These are phyloP conservation scores for Aspergillus saccharolyticus DNA, from an alignment of 495 filamentous ascomycete species.

Conservation along the genomic window DNA sequence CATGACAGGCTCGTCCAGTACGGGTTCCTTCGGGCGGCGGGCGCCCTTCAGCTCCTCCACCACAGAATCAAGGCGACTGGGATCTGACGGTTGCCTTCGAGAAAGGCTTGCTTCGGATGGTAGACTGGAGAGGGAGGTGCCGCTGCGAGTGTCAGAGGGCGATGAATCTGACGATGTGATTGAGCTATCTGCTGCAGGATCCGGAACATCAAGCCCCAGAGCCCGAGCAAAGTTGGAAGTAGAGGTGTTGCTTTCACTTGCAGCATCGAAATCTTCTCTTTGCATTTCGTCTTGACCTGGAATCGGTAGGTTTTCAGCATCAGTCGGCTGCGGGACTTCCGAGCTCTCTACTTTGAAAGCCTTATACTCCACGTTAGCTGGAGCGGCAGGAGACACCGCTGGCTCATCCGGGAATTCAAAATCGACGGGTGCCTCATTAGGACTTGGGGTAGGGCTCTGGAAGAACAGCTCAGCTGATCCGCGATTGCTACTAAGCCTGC, in stretches of 20 bases:
- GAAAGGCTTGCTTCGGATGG: constrained; percentile 38
- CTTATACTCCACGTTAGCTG: constrained; percentile 17
- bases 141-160: constrained; percentile 57
- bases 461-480: constrained; percentile 24
- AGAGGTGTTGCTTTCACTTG: constrained; percentile 29
- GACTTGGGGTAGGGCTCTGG: constrained; percentile 17
- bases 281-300: constrained; percentile 5
- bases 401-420: constrained; percentile 19
- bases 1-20: constrained; percentile 17
- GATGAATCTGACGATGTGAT: constrained; percentile 64
- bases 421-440: constrained; percentile 13
- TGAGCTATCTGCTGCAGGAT: constrained; percentile 56
- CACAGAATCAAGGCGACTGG: constrained; percentile 30
- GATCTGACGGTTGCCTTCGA: constrained; percentile 29
- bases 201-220: constrained; percentile 33
- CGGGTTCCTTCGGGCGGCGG: constrained; percentile 15
- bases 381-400: constrained; percentile 9
- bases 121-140: constrained; percentile 66
- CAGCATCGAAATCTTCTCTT: constrained; percentile 31
- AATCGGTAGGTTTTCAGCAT: not conserved
- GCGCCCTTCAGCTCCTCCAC: constrained; percentile 30
- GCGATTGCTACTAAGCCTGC: constrained; percentile 18
- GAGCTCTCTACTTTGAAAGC: constrained; percentile 16
- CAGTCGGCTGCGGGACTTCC: constrained; percentile 17
- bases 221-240: constrained; percentile 39